Base-by-base conservation (phyloP, 140 eudicot genomes). In the Oenanthe javanica region DNA sequence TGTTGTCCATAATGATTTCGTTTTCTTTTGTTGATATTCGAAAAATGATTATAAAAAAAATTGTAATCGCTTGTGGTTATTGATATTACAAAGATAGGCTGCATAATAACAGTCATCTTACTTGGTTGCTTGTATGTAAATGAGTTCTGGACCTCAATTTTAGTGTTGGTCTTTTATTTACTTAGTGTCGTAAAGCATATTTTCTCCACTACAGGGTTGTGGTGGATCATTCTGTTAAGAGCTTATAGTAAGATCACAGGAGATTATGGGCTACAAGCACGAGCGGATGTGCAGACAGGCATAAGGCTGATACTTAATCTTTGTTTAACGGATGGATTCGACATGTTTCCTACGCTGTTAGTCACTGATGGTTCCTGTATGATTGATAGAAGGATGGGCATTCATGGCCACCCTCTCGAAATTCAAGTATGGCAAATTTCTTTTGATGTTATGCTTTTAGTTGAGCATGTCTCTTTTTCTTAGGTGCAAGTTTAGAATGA, bases 331-430 rank as follows among this genome's bases (percentile, higher is more conserved):
- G 93, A 89, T 81, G 93, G 90, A 66, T 89, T 89, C 77, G 93
- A 89, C 85, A 89, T 89, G 93, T 89, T 89, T 83, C 93, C 93
- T 12, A 89, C 93, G 81, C 80, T 89, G 16, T 77, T 89, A 77
- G 93, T 89, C 47, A 85, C 93, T 66, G 93, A 89, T 83, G 93
- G 93, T 31, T 87, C 93, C 51, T 89, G 93, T 76, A 89, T 89
- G 93, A 89, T 89, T 27, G 93, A 89, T 83, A 83, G 93, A 72
- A 70, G 93, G 84, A 89, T 89, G 93, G 93, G 93, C 48, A 89
- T 89, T 83, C 93, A 89, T 42, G 93, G 93, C 23, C 93, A 89
- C 66, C 93, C 93, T 72, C 93, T 89, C 77, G 90, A 89, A 81
- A 89, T 89, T 75, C 93, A 89, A 83, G 93, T 89, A 79, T 85